Percentiles rank a stretch among this genome's conserved stretches.
Conservation (phyloP, 208 protist genomes). For the Blechomonas ayalai region DNA sequence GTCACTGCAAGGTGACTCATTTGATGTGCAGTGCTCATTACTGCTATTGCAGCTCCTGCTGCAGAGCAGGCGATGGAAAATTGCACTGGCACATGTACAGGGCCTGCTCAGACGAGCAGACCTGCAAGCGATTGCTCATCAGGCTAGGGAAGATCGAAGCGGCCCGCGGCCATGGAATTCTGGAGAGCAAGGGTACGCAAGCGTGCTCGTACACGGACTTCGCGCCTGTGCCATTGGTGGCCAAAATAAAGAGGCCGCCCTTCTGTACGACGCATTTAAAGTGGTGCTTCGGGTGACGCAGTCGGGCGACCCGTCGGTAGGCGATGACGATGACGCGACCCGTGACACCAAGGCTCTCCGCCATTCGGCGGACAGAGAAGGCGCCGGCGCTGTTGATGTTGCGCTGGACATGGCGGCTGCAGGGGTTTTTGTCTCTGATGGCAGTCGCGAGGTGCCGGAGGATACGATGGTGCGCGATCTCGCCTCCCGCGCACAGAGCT, state of each 20-base stretch:
- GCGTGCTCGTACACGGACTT: slow-evolving; percentile 44
- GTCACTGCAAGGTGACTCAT: slow-evolving; percentile 18
- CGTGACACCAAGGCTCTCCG: neutral
- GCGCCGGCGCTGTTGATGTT: no score
- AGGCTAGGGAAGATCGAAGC: no score
- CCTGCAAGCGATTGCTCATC: neutral
- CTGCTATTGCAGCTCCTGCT: slow-evolving; percentile 48
- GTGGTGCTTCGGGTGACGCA: slow-evolving; percentile 4
- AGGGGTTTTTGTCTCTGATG: no score
- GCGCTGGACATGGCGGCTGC: no score
- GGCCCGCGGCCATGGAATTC: no score
- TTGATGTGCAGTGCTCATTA: slow-evolving; percentile 29
- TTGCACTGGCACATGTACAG: slow-evolving; percentile 34
- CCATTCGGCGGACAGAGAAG: neutral
- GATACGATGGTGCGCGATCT: slow-evolving; percentile 17
- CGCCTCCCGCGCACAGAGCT: slow-evolving; percentile 28
- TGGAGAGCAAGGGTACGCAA: slow-evolving; percentile 6
- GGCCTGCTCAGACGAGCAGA: slow-evolving; percentile 17
- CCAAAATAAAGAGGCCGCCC: slow-evolving; percentile 23
- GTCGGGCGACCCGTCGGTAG: no score
- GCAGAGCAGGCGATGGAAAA: slow-evolving; percentile 44
- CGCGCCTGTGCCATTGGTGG: slow-evolving; percentile 67
- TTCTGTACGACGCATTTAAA: slow-evolving; percentile 54
- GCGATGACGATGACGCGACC: no score
- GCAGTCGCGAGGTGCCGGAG: neutral